phyloP scores from a whole-genome alignment of 2,329 filamentous ascomycete genomes.

The Aspergillus sp. region DNA sequence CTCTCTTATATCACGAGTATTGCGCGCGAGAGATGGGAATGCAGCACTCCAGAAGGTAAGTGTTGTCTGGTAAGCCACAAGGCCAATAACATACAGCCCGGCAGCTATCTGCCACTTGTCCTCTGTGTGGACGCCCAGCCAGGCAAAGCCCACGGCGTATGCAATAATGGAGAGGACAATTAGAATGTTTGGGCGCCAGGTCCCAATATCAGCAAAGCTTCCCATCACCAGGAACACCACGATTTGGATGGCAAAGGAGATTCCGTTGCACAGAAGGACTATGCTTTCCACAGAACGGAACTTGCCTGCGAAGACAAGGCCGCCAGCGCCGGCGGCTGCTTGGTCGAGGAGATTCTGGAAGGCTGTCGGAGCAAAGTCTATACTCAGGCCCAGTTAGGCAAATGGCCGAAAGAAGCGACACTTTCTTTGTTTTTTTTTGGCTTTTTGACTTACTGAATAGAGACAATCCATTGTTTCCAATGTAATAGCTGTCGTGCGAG shows the following conservation, averaged over 20 bases:
- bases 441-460: constrained; percentile 55
- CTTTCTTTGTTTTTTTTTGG: not conserved
- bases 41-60: constrained; percentile 72
- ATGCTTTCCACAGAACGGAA: constrained; percentile 66
- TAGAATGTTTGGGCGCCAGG: constrained; percentile 66
- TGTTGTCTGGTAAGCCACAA: constrained; percentile 69
- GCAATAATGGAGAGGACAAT: constrained; percentile 65
- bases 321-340: constrained; percentile 59
- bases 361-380: constrained; percentile 64
- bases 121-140: constrained; percentile 66
- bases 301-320: constrained; percentile 61
- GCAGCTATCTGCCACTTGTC: constrained; percentile 64
- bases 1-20: constrained; percentile 55
- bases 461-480: constrained; percentile 67
- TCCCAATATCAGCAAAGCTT: constrained; percentile 65
- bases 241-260: constrained; percentile 70
- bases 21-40: constrained; percentile 62
- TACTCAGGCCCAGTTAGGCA: constrained; percentile 1
- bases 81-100: constrained; percentile 68
- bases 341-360: constrained; percentile 68
- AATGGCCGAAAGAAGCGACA: no score
- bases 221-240: constrained; percentile 54
- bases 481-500: constrained; percentile 57
- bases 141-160: constrained; percentile 68
- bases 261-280: constrained; percentile 68